Percentiles rank a stretch among this genome's conserved stretches.
These are phyloP conservation scores for Chimonanthus praecox DNA, from an alignment of 164 flowering plant species.

Conservation along the genomic window DNA sequence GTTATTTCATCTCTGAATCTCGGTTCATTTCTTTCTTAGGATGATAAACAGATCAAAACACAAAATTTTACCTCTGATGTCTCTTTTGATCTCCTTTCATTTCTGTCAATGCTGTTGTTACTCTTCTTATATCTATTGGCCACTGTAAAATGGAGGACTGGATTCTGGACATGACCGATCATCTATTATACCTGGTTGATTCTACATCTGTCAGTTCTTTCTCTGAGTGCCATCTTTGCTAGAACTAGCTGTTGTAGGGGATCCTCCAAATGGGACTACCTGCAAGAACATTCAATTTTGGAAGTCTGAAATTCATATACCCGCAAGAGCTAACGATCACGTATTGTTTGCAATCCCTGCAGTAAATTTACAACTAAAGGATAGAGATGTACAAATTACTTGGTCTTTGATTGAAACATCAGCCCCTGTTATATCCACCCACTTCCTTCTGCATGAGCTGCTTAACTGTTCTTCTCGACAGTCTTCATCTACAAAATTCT, in stretches of 20 bases:
- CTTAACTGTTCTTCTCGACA: slow-evolving; percentile 17
- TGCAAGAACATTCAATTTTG: slow-evolving; percentile 8
- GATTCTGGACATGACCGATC: neutral
- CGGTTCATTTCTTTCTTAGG: neutral
- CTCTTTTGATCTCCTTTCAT: neutral
- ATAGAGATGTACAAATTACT: slow-evolving; percentile 16
- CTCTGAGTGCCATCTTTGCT: neutral
- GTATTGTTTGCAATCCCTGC: neutral
- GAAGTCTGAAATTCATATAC: neutral
- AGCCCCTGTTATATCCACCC: slow-evolving; percentile 15
- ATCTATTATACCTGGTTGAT: neutral
- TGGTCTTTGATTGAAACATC: slow-evolving; percentile 35
- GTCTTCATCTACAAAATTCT: slow-evolving; percentile 64
- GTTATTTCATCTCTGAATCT: neutral
- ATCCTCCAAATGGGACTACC: slow-evolving; percentile 38
- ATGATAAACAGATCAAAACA: neutral
- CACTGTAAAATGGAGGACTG: neutral
- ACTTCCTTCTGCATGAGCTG: slow-evolving; percentile 1
- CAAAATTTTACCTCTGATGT: neutral
- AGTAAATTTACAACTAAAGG: neutral
- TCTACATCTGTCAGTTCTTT: neutral
- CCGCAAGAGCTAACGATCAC: neutral
- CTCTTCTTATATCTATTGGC: neutral
- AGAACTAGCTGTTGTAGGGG: slow-evolving; percentile 7
- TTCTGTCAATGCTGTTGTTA: neutral